Evolutionary conservation across 2,329 filamentous ascomycete species (phyloP), one percentile per base, ranked within the genome.

Genomic region (Claviceps cyperi): DNA sequence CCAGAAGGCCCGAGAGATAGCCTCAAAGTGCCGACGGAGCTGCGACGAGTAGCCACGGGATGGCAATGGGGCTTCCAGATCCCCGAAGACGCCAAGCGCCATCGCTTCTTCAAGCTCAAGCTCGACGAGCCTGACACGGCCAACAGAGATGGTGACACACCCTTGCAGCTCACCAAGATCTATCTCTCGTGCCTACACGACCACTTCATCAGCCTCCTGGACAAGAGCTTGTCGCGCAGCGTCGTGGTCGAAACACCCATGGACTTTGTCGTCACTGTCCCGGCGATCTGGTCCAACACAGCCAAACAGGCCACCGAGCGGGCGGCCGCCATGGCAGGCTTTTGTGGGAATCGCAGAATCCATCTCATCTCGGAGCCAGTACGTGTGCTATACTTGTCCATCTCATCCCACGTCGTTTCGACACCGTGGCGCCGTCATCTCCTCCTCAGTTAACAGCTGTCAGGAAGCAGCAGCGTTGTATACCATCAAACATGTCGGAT

Each of bases 251-350:
- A 62, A 17, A 75, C 65, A 0, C 66, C 70, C 0, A 66, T 76
- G 53, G 69, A 78, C 49, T 77, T 77, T 50, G 69, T 79, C 43
- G 62, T 80, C 19, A 78, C 77, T 0, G 75, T 80, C 0, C 77
- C 77, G 0, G 76, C 76, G 5, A 75, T 80, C 7, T 80, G 77
- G 77, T 75, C 71, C 38, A 74, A 77, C 43, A 64, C 65, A 5
- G 74, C 76, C 32, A 78, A 75, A 48, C 66, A 74, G 41, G 69
- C 69, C 37, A 79, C 74, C 9, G 65, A 68, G 51, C 57, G 64
- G 32, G 65, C 65, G 1, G 65, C 65, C 24, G 64, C 65, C 24
- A 62, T 66, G 56, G 65, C 65, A 11, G 65, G 65, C 6, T 67
- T 68, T 46, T 67, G 65, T 50, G 63, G 68, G 38, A 64, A 63